Conservation (phyloP, 306 rosid species). For the Lathyrus aphaca region DNA sequence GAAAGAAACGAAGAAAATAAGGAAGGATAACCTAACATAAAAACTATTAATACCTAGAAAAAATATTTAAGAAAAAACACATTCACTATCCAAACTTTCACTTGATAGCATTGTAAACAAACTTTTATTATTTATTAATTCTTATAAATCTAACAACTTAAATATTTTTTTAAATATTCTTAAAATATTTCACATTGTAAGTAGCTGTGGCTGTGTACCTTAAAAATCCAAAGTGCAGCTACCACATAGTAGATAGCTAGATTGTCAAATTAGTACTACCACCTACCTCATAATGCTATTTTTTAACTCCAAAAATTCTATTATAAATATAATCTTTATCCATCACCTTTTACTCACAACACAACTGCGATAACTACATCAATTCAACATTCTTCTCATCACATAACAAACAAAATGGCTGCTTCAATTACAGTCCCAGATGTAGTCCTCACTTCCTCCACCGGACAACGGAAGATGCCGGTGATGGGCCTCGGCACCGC, state of each 20-base stretch:
- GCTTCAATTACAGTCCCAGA: slow-evolving; percentile 15
- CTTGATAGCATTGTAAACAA: too few relatives aligned
- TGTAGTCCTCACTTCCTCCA: slow-evolving; percentile 26
- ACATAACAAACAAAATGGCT: slow-evolving; percentile 13
- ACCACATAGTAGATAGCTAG: slow-evolving; percentile 9
- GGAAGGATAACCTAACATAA: too few relatives aligned
- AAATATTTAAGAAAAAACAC: too few relatives aligned
- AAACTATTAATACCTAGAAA: too few relatives aligned
- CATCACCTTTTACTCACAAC: slow-evolving; percentile 6
- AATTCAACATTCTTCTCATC: slow-evolving; percentile 3
- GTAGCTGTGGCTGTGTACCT: not conserved
- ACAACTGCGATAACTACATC: too few relatives aligned
- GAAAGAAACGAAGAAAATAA: too few relatives aligned
- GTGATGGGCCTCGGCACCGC: slow-evolving; percentile 47
- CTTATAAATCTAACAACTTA: too few relatives aligned
- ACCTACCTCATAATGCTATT: not conserved
- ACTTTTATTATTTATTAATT: too few relatives aligned
- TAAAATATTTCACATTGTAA: not conserved
- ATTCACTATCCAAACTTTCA: too few relatives aligned
- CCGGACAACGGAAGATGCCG: slow-evolving; percentile 37
- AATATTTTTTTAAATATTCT: too few relatives aligned
- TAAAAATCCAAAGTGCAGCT: not conserved
- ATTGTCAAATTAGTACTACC: not conserved
- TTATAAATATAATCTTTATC: slow-evolving; percentile 15
- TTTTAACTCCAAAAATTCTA: not conserved